Evolutionary conservation across 768 basidiomycete species (phyloP).

Genomic region (Amanita muscaria): DNA sequence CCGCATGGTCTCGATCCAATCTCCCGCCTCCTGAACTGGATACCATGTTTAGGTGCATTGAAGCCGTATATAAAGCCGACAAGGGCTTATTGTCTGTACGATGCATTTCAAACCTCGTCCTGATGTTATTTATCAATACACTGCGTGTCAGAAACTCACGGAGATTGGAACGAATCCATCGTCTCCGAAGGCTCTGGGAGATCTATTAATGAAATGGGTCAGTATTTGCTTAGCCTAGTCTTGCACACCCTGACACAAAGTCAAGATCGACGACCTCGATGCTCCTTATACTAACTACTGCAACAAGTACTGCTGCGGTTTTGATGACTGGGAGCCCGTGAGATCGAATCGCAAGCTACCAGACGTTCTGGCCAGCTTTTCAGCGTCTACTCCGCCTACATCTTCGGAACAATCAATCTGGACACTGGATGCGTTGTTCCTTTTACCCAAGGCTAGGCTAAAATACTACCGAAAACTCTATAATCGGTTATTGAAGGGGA

Average conservation of each 20-base stretch:
- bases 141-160: constrained; percentile 70
- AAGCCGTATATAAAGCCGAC: constrained; percentile 89
- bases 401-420: constrained; percentile 43
- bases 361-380: constrained; percentile 61
- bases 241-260: constrained; percentile 9
- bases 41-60: constrained; percentile 88
- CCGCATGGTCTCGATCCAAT: constrained; percentile 95
- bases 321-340: constrained; percentile 80
- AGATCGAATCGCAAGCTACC: constrained; percentile 65
- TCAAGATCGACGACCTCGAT: constrained; percentile 86
- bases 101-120: constrained; percentile 6
- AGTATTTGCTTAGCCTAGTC: constrained; percentile 18
- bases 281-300: constrained; percentile 80
- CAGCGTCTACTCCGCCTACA: constrained; percentile 53
- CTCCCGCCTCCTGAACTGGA: constrained; percentile 91
- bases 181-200: constrained; percentile 89
- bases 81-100: constrained; percentile 67
- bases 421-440: constrained; percentile 84
- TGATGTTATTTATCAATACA: constrained; percentile 14
- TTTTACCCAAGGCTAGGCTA: constrained; percentile 75
- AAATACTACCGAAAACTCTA: constrained; percentile 93
- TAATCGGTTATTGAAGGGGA: constrained; percentile 74
- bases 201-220: constrained; percentile 96
- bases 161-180: constrained; percentile 91
- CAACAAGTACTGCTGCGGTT: constrained; percentile 61